Evolutionary conservation across 2,329 filamentous ascomycete species (phyloP).

Genomic region (Colletotrichum brevisporum): DNA sequence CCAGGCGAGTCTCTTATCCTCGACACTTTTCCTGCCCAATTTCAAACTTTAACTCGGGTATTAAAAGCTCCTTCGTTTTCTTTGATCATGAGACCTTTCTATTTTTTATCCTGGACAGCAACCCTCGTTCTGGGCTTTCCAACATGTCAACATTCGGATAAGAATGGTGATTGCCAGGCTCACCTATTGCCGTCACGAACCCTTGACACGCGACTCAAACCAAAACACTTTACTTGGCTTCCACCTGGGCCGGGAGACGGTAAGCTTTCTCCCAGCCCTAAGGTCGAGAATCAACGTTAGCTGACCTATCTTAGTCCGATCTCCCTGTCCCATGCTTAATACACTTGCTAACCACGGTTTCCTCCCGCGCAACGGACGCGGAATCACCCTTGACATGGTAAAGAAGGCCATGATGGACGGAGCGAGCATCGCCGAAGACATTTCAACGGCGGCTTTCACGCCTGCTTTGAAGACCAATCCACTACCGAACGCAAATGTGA

Average conservation of each 20-base stretch:
- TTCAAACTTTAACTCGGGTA: too few species aligned
- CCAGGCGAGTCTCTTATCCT: too few species aligned
- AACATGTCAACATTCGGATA: not conserved
- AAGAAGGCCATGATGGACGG: constrained; percentile 54
- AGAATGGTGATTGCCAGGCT: not conserved
- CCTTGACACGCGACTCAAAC: not conserved
- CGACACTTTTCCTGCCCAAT: too few species aligned
- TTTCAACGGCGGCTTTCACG: constrained; percentile 57
- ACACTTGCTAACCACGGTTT: constrained; percentile 65
- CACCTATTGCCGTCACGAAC: not conserved
- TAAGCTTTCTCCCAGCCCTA: not conserved
- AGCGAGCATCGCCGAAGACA: constrained; percentile 58
- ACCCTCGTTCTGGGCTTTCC: not conserved
- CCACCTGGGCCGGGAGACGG: not conserved
- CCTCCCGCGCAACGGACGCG: constrained; percentile 60
- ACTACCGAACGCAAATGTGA: constrained; percentile 53
- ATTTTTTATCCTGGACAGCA: not conserved
- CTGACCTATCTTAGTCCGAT: constrained; percentile 47
- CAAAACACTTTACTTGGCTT: constrained; percentile 2
- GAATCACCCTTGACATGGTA: constrained; percentile 55
- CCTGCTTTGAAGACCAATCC: constrained; percentile 58
- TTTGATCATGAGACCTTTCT: not conserved
- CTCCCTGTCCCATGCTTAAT: constrained; percentile 67
- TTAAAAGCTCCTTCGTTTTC: too few species aligned
- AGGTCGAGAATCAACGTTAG: not conserved